Conservation (phyloP, 495 filamentous ascomycete genomes). For the Talaromyces trachyspermus region DNA sequence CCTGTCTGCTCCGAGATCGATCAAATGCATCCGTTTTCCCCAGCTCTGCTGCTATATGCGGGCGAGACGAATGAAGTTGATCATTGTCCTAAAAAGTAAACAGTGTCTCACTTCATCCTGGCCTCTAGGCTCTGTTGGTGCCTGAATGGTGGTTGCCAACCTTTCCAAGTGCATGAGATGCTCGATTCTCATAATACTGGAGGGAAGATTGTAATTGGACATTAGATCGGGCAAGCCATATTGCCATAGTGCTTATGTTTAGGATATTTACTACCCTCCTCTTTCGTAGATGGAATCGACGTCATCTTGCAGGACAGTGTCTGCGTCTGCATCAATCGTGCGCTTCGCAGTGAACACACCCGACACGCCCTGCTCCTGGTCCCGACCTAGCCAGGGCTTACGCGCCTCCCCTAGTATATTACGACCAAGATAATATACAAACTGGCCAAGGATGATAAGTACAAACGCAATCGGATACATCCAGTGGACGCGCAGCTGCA, state of each 20-base stretch:
- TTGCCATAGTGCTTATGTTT: not conserved
- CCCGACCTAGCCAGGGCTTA: constrained; percentile 89
- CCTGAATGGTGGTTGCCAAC: too few species aligned
- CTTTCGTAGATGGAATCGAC: not conserved
- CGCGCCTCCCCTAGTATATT: constrained; percentile 67
- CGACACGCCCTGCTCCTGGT: constrained; percentile 73
- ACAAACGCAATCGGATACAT: constrained; percentile 96
- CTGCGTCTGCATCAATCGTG: constrained; percentile 47
- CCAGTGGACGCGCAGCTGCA: constrained; percentile 73
- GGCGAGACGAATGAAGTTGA: too few species aligned
- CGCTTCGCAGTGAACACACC: constrained; percentile 85
- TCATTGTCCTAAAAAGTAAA: too few species aligned
- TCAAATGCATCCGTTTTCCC: too few species aligned
- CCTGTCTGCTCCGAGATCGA: too few species aligned
- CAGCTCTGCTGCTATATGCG: too few species aligned
- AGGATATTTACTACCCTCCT: not conserved
- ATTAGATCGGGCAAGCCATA: too few species aligned
- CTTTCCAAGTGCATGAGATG: too few species aligned
- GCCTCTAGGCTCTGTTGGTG: too few species aligned
- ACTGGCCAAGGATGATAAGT: constrained; percentile 72
- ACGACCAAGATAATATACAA: constrained; percentile 76
- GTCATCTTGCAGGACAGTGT: not conserved
- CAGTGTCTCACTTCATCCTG: too few species aligned
- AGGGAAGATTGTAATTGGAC: too few species aligned
- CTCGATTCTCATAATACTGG: too few species aligned